Conservation (phyloP, 306 rosid genomes). For the Bauhinia variegata region DNA sequence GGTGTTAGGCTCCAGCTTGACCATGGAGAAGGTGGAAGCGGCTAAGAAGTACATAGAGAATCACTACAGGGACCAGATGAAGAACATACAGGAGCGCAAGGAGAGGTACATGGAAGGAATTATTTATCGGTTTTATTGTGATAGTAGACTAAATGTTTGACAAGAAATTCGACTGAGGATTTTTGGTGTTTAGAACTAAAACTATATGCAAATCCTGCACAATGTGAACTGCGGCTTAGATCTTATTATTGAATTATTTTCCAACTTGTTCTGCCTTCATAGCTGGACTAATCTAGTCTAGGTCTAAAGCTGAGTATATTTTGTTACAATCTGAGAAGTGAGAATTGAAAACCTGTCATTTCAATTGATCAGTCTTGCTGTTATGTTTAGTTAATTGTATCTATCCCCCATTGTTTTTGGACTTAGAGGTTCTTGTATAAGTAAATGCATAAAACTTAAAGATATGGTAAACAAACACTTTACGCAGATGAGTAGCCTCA, state of each 20-base stretch:
- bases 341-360: constrained; percentile 27
- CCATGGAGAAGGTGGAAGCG: constrained; percentile 99
- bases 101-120: constrained; percentile 65
- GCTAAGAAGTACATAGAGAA: constrained; percentile 97
- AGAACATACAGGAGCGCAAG: constrained; percentile 90
- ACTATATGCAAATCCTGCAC: constrained; percentile 2
- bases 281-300: constrained; percentile 32
- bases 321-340: constrained; percentile 12
- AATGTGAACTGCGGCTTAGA: constrained; percentile 45
- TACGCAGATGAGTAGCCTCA: constrained; percentile 11
- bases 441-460: constrained; percentile 25
- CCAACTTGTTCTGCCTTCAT: constrained; percentile 29
- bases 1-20: constrained; percentile 83
- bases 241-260: constrained; percentile 44
- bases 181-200: constrained; percentile 11
- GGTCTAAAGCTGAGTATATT: constrained; percentile 5
- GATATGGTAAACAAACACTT: constrained; percentile 1
- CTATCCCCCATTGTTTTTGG: constrained; percentile 20
- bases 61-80: constrained; percentile 97
- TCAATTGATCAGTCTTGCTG: constrained; percentile 18
- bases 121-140: constrained; percentile 24
- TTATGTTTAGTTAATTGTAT: constrained; percentile 32
- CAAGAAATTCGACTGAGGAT: constrained; percentile 25
- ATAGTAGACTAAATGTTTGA: constrained; percentile 26
- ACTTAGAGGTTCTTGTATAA: constrained; percentile 26